Percentiles rank a stretch among this genome's conserved stretches.
Evolutionary conservation across 1,284 basidiomycete species (phyloP).

Genomic region (Somion occarium): DNA sequence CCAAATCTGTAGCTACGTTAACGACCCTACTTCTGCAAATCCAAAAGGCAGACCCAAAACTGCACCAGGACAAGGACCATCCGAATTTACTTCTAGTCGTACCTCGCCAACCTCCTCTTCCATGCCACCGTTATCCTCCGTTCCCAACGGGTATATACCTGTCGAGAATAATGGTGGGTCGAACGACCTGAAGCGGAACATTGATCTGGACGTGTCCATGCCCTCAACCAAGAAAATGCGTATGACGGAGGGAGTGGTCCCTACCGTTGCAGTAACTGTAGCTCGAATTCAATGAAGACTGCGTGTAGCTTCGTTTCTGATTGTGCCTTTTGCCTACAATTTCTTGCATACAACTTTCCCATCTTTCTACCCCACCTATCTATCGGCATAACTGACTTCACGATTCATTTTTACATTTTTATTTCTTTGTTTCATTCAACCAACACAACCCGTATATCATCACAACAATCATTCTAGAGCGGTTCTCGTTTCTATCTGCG

Average conservation of each 20-base stretch:
- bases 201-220: slow-evolving; percentile 8
- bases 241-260: slow-evolving; percentile 28
- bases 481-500: no score
- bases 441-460: no score
- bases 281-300: slow-evolving; percentile 17
- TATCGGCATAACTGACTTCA: no score
- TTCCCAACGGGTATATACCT: not conserved
- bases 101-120: no score
- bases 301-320: slow-evolving; percentile 26
- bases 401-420: no score
- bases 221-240: slow-evolving; percentile 48
- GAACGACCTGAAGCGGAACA: slow-evolving; percentile 7
- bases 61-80: not conserved
- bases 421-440: no score
- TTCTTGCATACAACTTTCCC: no score
- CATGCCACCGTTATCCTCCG: not conserved
- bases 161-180: not conserved
- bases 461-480: no score
- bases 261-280: slow-evolving; percentile 16
- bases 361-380: no score
- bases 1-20: slow-evolving; percentile 73
- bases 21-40: slow-evolving; percentile 43
- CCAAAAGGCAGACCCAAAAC: slow-evolving; percentile 18
- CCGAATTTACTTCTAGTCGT: not conserved
- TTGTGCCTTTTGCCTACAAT: slow-evolving; percentile 8